These are phyloP conservation scores for Mycena vitilis DNA, from an alignment of 768 basidiomycete genomes.

Conservation along the genomic window DNA sequence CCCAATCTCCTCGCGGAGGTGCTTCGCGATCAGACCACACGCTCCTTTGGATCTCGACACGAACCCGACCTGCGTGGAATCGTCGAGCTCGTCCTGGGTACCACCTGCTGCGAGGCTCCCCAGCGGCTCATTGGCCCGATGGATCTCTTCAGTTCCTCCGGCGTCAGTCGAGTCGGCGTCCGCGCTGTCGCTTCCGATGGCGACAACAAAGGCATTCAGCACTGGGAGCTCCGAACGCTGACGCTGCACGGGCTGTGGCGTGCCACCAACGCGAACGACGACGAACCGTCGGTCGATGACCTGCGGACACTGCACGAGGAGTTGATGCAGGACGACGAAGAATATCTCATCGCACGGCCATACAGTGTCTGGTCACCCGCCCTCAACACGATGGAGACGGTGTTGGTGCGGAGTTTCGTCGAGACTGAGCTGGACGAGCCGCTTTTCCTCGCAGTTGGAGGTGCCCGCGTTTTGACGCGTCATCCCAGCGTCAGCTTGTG, in stretches of 20 bases:
- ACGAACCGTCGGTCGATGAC: background rate
- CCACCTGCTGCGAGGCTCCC: background rate
- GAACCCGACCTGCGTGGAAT: conserved; percentile 20
- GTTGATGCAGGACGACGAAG: conserved; percentile 10
- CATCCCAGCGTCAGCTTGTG: too few species aligned
- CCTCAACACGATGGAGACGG: background rate
- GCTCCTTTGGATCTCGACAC: background rate
- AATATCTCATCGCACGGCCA: background rate
- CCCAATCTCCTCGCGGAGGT: background rate
- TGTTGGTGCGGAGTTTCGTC: conserved; percentile 13
- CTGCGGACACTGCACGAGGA: conserved; percentile 12
- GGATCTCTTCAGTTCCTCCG: background rate
- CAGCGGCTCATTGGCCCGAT: background rate
- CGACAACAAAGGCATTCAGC: background rate
- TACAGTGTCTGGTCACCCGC: conserved; percentile 2
- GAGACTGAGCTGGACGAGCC: background rate
- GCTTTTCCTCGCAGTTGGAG: conserved; percentile 21
- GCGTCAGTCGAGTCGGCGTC: background rate
- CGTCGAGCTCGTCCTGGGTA: conserved; percentile 18
- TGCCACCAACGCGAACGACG: conserved; percentile 7
- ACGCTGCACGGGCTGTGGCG: conserved; percentile 21
- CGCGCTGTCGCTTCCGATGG: background rate
- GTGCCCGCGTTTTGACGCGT: conserved; percentile 17
- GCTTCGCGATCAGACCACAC: conserved; percentile 1
- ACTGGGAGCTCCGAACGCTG: conserved; percentile 3